Evolutionary conservation across 352 stramenopile species (phyloP), one percentile per base, ranked within the genome.

Genomic region (Globisporangium mamillatum): DNA sequence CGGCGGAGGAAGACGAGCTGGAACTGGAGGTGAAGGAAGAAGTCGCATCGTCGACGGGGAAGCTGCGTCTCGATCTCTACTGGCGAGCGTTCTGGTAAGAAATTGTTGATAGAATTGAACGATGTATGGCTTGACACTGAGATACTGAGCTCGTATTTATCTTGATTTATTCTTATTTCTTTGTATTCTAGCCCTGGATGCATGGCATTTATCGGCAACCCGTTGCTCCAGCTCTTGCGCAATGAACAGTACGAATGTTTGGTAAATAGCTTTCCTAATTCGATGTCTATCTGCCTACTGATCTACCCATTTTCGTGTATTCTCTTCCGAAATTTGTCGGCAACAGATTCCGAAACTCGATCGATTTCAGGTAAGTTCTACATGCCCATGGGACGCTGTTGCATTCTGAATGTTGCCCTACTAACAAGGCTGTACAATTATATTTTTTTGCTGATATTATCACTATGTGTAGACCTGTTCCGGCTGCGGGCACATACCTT

Each of bases 31-130:
- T 82, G n/a, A 80, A 79, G 46, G 67, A 76, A 46, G 74, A 84
- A 59, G 59, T 69, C 36, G 61, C 72, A 8, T 60, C 62, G 24
- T 50, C 68, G 25, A 58, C 32, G 12, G 75, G 73, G 38, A 93
- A 92, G 54, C 73, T 91, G 53, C 75, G 78, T 20, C 60, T 95
- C n/a, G 76, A 92, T 24, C 73, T 95, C 54, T 91, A 84, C 63
- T 95, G 86, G 85, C 81, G 88, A 63, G 88, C 88, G 12, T 93
- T 92, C 59, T 94, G 86, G 85, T 93, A 71, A 61, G 80, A 71
- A 4, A 27, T 63, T 48, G 50, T 5, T 38, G 29, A 24, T 34
- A 36, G 53, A 36, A 14, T 10, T 63, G 59, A 27, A 4, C 24
- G 29, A 3, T 60, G 55, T 9, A 29, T 12, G 22, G 20, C 10